These are phyloP conservation scores for Arachis hypogaea DNA, from an alignment of 306 rosid species.

Conservation along the genomic window DNA sequence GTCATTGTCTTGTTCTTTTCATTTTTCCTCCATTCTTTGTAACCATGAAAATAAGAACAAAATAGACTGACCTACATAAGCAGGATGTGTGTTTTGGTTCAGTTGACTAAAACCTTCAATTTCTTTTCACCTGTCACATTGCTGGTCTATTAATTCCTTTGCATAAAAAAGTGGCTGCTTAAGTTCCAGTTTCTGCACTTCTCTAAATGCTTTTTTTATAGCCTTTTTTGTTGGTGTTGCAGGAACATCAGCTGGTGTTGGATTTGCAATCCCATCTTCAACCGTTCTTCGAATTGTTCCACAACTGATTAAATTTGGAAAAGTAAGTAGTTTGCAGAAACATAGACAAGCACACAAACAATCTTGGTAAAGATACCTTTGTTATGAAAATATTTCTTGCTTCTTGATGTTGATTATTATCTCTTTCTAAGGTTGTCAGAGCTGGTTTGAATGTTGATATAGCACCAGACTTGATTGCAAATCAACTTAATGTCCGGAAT, in stretches of 20 bases:
- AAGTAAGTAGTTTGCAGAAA: slow-evolving; percentile 46
- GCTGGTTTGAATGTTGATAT: slow-evolving; percentile 85
- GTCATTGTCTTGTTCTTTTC: no score
- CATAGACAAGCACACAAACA: neutral
- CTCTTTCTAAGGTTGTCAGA: slow-evolving; percentile 62
- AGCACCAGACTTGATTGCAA: slow-evolving; percentile 84
- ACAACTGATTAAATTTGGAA: slow-evolving; percentile 86
- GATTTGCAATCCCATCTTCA: slow-evolving; percentile 95
- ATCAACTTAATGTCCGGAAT: slow-evolving; percentile 85
- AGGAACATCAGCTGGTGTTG: slow-evolving; percentile 99
- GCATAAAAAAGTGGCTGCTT: slow-evolving; percentile 16
- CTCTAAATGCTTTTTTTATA: neutral
- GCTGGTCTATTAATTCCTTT: slow-evolving; percentile 21
- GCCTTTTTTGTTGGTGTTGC: slow-evolving; percentile 36
- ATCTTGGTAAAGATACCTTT: slow-evolving; percentile 12
- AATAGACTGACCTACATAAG: slow-evolving; percentile 4
- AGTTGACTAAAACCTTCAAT: neutral
- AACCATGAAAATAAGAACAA: slow-evolving; percentile 8
- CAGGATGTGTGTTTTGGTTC: slow-evolving; percentile 8
- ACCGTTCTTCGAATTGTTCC: slow-evolving; percentile 81
- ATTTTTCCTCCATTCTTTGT: slow-evolving; percentile 8
- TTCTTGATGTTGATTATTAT: neutral
- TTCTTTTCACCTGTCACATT: slow-evolving; percentile 13
- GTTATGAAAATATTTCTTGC: slow-evolving; percentile 14
- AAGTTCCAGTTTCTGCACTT: slow-evolving; percentile 30